A percentile compares a stretch with the other conserved stretches of the same genome.
Conservation (phyloP, 805 yeast genomes). For the Alloascoidea africana region DNA sequence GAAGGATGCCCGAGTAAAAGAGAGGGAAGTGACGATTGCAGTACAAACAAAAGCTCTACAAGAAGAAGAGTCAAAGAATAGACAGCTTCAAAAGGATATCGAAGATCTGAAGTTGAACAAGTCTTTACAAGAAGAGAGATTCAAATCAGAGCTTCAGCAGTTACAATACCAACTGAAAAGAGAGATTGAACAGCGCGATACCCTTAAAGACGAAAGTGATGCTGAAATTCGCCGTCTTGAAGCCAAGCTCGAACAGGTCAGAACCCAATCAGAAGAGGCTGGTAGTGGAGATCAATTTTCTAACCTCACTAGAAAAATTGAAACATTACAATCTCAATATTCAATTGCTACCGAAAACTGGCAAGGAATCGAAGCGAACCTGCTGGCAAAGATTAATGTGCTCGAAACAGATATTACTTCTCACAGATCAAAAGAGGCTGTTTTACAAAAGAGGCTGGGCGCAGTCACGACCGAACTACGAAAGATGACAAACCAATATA, state of each 20-base stretch:
- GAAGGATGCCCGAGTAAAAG: slow-evolving; percentile 12
- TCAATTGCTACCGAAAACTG: slow-evolving; percentile 68
- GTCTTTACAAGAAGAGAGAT: slow-evolving; percentile 20
- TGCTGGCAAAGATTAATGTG: slow-evolving; percentile 30
- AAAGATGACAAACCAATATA: slow-evolving; percentile 5
- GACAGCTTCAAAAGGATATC: slow-evolving; percentile 15
- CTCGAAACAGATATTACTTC: not conserved
- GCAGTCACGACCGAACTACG: slow-evolving; percentile 2
- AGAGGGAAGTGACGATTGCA: slow-evolving; percentile 13
- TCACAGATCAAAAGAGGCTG: slow-evolving; percentile 12
- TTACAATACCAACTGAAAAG: slow-evolving; percentile 12
- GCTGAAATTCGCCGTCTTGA: slow-evolving; percentile 46
- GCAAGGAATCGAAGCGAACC: slow-evolving; percentile 61
- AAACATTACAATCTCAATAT: slow-evolving; percentile 51
- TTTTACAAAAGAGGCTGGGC: slow-evolving; percentile 6
- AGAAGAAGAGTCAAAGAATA: slow-evolving; percentile 13
- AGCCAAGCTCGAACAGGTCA: slow-evolving; percentile 48
- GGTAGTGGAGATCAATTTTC: no score
- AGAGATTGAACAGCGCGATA: slow-evolving; percentile 12
- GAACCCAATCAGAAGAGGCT: slow-evolving; percentile 48
- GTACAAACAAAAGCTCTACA: slow-evolving; percentile 15
- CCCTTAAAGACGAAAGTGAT: slow-evolving; percentile 17
- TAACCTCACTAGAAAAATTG: slow-evolving; percentile 24
- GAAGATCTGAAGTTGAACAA: slow-evolving; percentile 16
- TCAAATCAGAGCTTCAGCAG: slow-evolving; percentile 11